Evolutionary conservation across 805 yeast genomes (phyloP).

Genomic region (Danielozyma ontarioensis): DNA sequence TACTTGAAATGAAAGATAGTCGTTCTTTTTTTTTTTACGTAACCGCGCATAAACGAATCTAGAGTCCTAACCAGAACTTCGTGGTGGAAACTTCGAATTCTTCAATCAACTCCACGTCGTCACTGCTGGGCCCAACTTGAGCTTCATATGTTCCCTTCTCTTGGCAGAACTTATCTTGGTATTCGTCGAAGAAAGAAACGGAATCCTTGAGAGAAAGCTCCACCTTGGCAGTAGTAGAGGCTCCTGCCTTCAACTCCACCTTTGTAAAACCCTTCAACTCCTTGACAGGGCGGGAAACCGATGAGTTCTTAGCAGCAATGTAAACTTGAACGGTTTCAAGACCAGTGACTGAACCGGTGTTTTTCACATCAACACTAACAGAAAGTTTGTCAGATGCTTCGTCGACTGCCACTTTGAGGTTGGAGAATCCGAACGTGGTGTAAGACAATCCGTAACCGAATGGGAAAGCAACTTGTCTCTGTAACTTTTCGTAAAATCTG

Average conservation of each 20-base stretch:
- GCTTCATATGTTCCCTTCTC: slow-evolving; percentile 22
- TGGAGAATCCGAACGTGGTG: slow-evolving; percentile 15
- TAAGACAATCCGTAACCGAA: slow-evolving; percentile 29
- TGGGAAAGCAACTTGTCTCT: slow-evolving; percentile 23
- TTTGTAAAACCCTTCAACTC: slow-evolving; percentile 28
- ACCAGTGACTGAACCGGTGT: slow-evolving; percentile 21
- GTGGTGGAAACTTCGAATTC: slow-evolving; percentile 5
- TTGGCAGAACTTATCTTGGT: slow-evolving; percentile 20
- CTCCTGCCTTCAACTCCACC: slow-evolving; percentile 15
- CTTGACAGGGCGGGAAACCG: slow-evolving; percentile 19
- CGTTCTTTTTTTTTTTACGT: no score
- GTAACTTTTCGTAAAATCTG: slow-evolving; percentile 24
- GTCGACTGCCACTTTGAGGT: slow-evolving; percentile 10
- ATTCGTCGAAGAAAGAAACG: slow-evolving; percentile 25
- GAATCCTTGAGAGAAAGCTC: slow-evolving; percentile 19
- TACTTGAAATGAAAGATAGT: no score
- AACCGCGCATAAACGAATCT: no score
- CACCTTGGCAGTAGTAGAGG: slow-evolving; percentile 9
- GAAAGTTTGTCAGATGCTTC: slow-evolving; percentile 10
- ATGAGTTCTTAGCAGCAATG: slow-evolving; percentile 11
- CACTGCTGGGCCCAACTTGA: slow-evolving; percentile 15
- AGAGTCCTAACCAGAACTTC: slow-evolving; percentile 9
- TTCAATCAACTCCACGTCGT: slow-evolving; percentile 5
- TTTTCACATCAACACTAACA: slow-evolving; percentile 15
- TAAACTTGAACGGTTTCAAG: slow-evolving; percentile 26